Conservation (phyloP, 768 basidiomycete species). For the Boletus huronensis region DNA sequence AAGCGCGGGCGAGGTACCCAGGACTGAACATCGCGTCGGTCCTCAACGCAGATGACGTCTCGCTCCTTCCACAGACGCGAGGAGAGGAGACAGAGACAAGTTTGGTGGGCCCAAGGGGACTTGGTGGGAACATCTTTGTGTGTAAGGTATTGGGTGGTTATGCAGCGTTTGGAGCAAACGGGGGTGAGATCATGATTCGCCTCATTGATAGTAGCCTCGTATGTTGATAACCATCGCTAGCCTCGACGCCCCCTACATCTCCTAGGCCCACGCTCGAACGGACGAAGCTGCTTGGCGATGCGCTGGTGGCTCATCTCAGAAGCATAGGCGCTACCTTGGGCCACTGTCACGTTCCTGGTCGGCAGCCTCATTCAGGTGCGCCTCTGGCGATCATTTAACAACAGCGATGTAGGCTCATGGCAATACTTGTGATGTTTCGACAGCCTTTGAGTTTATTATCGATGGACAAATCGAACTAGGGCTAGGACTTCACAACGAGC, state of each 20-base stretch:
- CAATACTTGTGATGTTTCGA: background rate
- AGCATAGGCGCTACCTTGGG: slow-evolving; percentile 43
- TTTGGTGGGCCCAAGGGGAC: slow-evolving; percentile 48
- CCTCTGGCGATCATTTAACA: background rate
- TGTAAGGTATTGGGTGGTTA: slow-evolving; percentile 55
- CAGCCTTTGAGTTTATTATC: slow-evolving; percentile 4
- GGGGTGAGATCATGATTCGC: slow-evolving; percentile 25
- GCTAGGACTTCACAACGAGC: slow-evolving; percentile 56
- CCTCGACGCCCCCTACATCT: background rate
- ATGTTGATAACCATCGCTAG: background rate
- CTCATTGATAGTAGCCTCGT: slow-evolving; percentile 15
- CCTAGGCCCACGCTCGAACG: slow-evolving; percentile 11
- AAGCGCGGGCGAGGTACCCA: slow-evolving; percentile 38
- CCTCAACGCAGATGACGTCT: slow-evolving; percentile 55
- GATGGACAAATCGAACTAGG: slow-evolving; percentile 39
- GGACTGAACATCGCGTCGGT: slow-evolving; percentile 41
- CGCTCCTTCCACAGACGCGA: slow-evolving; percentile 31
- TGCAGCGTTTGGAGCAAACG: slow-evolving; percentile 35
- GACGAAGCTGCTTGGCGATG: slow-evolving; percentile 32
- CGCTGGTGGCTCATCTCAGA: slow-evolving; percentile 28
- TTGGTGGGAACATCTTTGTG: slow-evolving; percentile 46
- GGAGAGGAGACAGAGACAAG: slow-evolving; percentile 9
- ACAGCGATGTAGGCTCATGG: background rate
- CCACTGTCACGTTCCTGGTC: slow-evolving; percentile 58
- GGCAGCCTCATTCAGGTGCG: slow-evolving; percentile 19